phyloP scores from a whole-genome alignment of 371 early-diverging fungal genomes.

The Gilbertella persicaria region DNA sequence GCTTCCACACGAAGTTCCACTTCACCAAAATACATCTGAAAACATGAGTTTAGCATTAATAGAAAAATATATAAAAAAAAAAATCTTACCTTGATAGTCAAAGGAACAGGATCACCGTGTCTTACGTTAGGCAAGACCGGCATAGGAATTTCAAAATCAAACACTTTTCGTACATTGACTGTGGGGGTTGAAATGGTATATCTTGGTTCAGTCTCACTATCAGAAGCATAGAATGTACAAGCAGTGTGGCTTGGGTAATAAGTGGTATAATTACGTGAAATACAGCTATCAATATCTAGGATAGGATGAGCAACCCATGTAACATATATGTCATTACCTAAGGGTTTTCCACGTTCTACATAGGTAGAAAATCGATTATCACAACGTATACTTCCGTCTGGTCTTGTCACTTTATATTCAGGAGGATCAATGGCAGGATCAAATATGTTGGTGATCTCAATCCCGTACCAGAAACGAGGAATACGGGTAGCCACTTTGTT shows the following conservation, averaged over 20 bases:
- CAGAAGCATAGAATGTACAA: conserved; percentile 57
- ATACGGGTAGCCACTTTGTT: conserved; percentile 43
- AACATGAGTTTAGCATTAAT: neutral
- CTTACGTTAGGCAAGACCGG: conserved; percentile 45
- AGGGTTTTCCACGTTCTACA: conserved; percentile 45
- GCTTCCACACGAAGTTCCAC: conserved; percentile 64
- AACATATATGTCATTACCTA: conserved; percentile 23
- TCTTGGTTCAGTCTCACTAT: conserved; percentile 54
- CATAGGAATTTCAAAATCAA: conserved; percentile 65
- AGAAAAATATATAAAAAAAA: neutral
- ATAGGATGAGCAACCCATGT: neutral
- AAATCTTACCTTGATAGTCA: conserved; percentile 36
- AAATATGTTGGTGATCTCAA: conserved; percentile 47
- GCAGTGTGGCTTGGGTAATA: conserved; percentile 58
- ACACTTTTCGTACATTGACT: conserved; percentile 50
- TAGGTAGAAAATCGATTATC: conserved; percentile 49
- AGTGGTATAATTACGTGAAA: conserved; percentile 55
- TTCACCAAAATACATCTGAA: conserved; percentile 64
- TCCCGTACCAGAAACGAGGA: conserved; percentile 51
- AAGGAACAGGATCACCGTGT: conserved; percentile 40
- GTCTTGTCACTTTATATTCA: conserved; percentile 40
- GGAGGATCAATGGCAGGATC: conserved; percentile 42
- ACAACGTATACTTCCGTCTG: conserved; percentile 45
- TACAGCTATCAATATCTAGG: conserved; percentile 50
- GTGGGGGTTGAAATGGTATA: conserved; percentile 45